A percentile compares a stretch with the other conserved stretches of the same genome.
Conservation (phyloP, 2,329 filamentous ascomycete species). For the Sporothrix brasiliensis region DNA sequence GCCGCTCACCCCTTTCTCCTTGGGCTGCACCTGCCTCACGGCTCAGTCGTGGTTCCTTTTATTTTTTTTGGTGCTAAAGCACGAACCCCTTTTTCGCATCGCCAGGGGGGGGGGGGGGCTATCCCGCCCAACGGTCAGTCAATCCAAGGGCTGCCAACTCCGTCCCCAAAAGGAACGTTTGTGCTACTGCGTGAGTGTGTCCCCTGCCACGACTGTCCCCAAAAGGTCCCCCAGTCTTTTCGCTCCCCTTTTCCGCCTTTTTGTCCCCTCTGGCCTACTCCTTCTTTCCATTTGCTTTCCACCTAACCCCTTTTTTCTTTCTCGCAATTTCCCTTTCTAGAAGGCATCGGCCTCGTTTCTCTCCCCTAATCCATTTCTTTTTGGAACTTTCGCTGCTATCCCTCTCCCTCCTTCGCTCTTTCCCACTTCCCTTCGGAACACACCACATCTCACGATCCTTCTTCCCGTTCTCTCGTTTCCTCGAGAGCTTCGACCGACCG, state of each 20-base stretch:
- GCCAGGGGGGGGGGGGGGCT: slow-evolving; percentile 32
- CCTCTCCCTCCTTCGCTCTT: slow-evolving; percentile 24
- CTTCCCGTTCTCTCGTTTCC: slow-evolving; percentile 28
- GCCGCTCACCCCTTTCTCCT: slow-evolving; percentile 26
- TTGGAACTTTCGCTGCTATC: slow-evolving; percentile 25
- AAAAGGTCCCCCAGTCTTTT: slow-evolving; percentile 24
- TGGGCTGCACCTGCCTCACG: not conserved
- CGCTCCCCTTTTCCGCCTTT: slow-evolving; percentile 22
- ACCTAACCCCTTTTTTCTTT: slow-evolving; percentile 34
- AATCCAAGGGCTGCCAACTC: not conserved
- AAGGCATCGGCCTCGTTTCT: slow-evolving; percentile 32
- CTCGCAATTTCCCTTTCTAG: slow-evolving; percentile 37
- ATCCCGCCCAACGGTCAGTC: slow-evolving; percentile 31
- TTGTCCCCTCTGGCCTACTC: not conserved
- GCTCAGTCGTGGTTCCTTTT: slow-evolving; percentile 1
- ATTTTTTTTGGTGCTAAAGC: slow-evolving; percentile 27
- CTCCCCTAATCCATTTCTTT: slow-evolving; percentile 29
- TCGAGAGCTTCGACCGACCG: slow-evolving; percentile 26
- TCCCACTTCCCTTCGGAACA: slow-evolving; percentile 16
- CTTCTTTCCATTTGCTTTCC: slow-evolving; percentile 29
- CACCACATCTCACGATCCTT: slow-evolving; percentile 29
- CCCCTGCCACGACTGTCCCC: slow-evolving; percentile 10
- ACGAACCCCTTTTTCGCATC: slow-evolving; percentile 36
- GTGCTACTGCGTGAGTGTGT: not conserved
- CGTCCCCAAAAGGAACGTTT: not conserved